Base-by-base conservation (phyloP, 306 rosid species). In the Fagus sylvatica region DNA sequence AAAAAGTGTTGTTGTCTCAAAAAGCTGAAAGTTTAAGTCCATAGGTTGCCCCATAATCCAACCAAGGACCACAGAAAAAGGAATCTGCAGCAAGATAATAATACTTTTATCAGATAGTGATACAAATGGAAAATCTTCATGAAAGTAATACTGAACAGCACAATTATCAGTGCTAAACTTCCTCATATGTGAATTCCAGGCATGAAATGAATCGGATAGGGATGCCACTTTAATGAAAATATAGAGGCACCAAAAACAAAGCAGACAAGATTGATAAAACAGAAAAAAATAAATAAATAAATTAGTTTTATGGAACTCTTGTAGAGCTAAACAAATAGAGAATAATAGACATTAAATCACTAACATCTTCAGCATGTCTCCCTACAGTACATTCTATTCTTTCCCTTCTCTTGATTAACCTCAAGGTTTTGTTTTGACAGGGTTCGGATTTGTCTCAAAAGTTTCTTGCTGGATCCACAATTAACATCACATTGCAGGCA, bases 11-110 rank as follows among this genome's bases (percentile, higher is more conserved):
- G 90, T 90, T 3, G 95, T 89, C 91, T 93, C 92, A 40, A 93
- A 91, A 78, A 91, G 91, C 80, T 89, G 92, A 48, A 91, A 93
- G 87, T 93, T 89, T 65, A 89, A 81, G 90, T 93, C 95, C 98
- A 93, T 74, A 13, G 91, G 84, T 8, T 17, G 85, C 56, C 93
- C 95, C 86, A 77, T 81, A 49, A 89, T 88, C 98, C 98, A 93
- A 42, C 92, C 91, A 81, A 80, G 69, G 59, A 91, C 83, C 32
- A 93, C 98, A 71, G 87, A 89, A 80, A 88, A 87, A 19, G 98
- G 98, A 81, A 91, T 84, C 95, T 93, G 93, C 95, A 88, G 7
- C 43, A 57, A 75, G 40, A 83, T 2, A 56, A 59, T 57, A 71
- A 69, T 34, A 9, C 30, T 41, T 37, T 67, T 9, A 56, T 48